Evolutionary conservation across 2,329 filamentous ascomycete genomes (phyloP), one percentile per base, ranked within the genome.

Genomic region (Stylonectria norvegica): DNA sequence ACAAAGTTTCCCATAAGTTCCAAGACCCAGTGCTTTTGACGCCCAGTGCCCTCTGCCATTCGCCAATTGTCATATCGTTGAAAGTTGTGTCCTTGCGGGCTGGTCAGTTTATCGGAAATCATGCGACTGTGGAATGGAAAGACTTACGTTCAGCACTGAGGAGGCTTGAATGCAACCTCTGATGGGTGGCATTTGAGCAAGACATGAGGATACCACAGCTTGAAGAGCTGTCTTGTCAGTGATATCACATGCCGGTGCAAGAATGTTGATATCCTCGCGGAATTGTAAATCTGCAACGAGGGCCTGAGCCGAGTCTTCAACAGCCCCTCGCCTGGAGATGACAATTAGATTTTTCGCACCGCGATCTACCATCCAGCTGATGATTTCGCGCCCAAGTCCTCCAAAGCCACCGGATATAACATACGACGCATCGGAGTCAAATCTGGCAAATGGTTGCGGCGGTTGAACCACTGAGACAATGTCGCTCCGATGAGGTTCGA

Each of bases 281-380:
- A 31, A 15, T 4, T 22, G 23, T 4, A 52, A 34, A 2, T 52
- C 49, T 5, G 4, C 4, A 2, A 30, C 34, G 4, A 52, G 15
- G 31, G n/a, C 5, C 49, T 36, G 1, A 0, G 55, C 53, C 2
- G 33, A 20, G 2, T 50, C 34, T 4, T 46, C 56, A 0, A 47
- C 17, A 0, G 43, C 15, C 1, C 58, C 62, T 0, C 55, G 57
- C 8, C 63, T 45, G 0, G 60, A 60, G 0, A 63, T 43, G 7
- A 64, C 49, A 0, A 64, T 42, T 4, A 67, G 49, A 16, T 56
- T 42, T 10, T 46, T 57, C 0, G 61, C 62, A 0, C 49, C 49
- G 0, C 27, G 27, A 2, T 43, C 38, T 4, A 18, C 45, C 32
- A 53, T 25, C 50, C 50, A 53, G 1, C 17, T 29, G 1, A 58